Evolutionary conservation across 2,329 filamentous ascomycete genomes (phyloP).

Genomic region (Ceratocystis papillata): DNA sequence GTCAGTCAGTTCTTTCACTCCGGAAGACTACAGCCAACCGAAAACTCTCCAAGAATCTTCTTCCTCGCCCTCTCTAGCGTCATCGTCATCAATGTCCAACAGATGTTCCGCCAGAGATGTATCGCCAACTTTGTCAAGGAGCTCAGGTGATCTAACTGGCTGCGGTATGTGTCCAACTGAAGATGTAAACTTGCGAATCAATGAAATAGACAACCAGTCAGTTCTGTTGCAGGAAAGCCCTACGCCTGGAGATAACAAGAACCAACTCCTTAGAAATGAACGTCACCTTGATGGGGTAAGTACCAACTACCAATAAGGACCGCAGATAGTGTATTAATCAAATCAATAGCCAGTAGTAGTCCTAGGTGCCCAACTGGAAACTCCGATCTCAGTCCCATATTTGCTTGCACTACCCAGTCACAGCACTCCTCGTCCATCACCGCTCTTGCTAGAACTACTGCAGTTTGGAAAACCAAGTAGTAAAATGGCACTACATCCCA

Average conservation of each 20-base stretch:
- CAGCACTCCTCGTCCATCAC: background rate
- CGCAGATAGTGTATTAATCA: background rate
- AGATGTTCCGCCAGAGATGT: background rate
- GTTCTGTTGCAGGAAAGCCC: background rate
- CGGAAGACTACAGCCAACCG: conserved; percentile 18
- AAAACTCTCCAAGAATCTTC: background rate
- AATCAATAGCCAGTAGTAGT: background rate
- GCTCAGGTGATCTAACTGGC: background rate
- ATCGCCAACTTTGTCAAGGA: background rate
- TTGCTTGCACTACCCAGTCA: background rate
- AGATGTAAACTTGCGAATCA: background rate
- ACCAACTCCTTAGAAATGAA: background rate
- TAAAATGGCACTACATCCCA: conserved; percentile 32
- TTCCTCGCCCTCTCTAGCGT: background rate
- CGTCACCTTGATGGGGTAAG: background rate
- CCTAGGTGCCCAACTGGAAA: background rate
- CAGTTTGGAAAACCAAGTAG: conserved; percentile 31
- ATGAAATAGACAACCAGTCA: background rate
- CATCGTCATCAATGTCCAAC: background rate
- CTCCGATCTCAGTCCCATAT: background rate
- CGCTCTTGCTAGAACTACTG: conserved; percentile 13
- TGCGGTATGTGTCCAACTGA: background rate
- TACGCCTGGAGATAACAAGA: background rate
- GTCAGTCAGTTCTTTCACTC: conserved; percentile 22
- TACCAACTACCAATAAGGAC: background rate